These are phyloP conservation scores for Mytilinidion resinicola DNA, from an alignment of 495 filamentous ascomycete genomes.

Conservation along the genomic window DNA sequence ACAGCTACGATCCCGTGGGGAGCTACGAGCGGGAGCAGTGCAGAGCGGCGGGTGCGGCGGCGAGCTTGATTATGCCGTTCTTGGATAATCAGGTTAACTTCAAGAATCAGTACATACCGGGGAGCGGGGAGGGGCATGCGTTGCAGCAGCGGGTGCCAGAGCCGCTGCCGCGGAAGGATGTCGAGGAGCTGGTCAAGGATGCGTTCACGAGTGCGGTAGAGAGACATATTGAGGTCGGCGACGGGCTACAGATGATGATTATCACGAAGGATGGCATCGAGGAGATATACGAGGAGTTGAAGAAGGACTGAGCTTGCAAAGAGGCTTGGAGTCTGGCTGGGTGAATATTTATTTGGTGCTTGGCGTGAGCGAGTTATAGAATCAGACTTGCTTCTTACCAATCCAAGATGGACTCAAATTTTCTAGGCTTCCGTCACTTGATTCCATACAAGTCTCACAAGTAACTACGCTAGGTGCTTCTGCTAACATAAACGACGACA, in stretches of 20 bases:
- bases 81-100: conserved; percentile 99
- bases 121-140: conserved; percentile 76
- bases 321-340: not conserved
- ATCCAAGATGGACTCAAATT: no score
- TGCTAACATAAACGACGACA: no score
- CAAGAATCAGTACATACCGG: conserved; percentile 95
- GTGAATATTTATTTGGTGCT: not conserved
- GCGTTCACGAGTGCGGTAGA: conserved; percentile 97
- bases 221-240: conserved; percentile 97
- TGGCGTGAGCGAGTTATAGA: no score
- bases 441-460: no score
- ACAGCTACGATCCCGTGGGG: conserved; percentile 95
- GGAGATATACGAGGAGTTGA: conserved; percentile 75
- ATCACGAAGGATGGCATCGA: conserved; percentile 82
- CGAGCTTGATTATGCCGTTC: conserved; percentile 97
- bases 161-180: conserved; percentile 61
- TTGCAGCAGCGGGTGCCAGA: conserved; percentile 61
- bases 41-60: conserved; percentile 88
- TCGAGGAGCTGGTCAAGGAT: conserved; percentile 86
- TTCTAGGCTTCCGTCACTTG: no score
- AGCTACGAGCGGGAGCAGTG: conserved; percentile 96
- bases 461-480: no score
- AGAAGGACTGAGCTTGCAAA: conserved; percentile 68
- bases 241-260: conserved; percentile 91
- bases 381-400: no score